Evolutionary conservation across 371 early-diverging fungal species (phyloP), one percentile per base, ranked within the genome.

Genomic region (Phascolomyces articulosus): DNA sequence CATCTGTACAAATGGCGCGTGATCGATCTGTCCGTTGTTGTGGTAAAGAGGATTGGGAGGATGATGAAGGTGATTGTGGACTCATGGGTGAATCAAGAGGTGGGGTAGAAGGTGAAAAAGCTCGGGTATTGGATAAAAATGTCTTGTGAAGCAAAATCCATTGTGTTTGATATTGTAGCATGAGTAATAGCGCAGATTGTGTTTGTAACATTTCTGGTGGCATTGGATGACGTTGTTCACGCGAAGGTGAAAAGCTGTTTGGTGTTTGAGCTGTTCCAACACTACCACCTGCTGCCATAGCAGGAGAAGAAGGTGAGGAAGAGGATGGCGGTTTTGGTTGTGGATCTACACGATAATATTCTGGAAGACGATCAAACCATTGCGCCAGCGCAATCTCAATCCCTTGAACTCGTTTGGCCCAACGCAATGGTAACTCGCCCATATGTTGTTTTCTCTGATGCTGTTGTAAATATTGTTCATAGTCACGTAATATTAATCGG

Each of bases 91-190:
- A 55, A 40, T 56, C 62, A 3, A 66, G 53, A 6, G 66, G 53
- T 26, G 71, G 55, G 28, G 67, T 55, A 58, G 48, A 58, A 15
- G 68, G 74, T 2, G 70, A 69, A 16, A 58, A 48, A 4, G 62
- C 41, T 24, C 40, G 29, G 21, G 51, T 69, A 24, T 69, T 62
- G 2, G 76, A 69, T 53, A 80, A 59, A 38, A 78, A 82, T 0
- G 67, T 56, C 40, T 78, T 82, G 65, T 82, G 79, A 0, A 82
- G 63, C 4, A 68, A 57, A 24, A 82, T 68, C 82, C 82, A 82
- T 63, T 78, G 77, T 2, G 75, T 73, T 49, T 82, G 77, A 29
- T 82, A 82, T 28, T 77, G 77, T 13, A 82, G 40, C 77, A 78
- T 76, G 4, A 82, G 63, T n/a, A 82, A 58, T 2, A 77, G 31